Conservation (phyloP, 2,329 filamentous ascomycete species). For the Colletotrichum somersetense region DNA sequence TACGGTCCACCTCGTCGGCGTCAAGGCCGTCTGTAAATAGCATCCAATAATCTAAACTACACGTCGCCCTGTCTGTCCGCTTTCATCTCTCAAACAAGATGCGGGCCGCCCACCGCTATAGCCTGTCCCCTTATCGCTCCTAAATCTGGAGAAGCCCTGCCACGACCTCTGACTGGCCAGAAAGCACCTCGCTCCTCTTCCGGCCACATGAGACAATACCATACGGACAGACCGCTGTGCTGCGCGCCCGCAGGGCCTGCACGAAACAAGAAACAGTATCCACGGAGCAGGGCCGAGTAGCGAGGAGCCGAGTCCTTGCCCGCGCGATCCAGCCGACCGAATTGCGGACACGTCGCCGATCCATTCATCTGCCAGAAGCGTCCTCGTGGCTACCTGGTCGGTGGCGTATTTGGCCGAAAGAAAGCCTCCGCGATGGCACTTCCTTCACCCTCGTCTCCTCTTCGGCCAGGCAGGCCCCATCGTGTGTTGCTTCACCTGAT, state of each 20-base stretch:
- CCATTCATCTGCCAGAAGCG: not conserved
- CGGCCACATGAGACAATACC: constrained; percentile 3
- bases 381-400: not conserved
- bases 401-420: not conserved
- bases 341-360: not conserved
- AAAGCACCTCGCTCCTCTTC: constrained; percentile 24
- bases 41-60: constrained; percentile 8
- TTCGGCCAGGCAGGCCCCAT: constrained; percentile 21
- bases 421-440: not conserved
- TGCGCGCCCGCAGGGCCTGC: not conserved
- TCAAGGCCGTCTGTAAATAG: constrained; percentile 36
- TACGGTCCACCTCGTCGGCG: constrained; percentile 10
- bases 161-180: not conserved
- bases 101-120: constrained; percentile 14
- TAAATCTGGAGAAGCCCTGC: constrained; percentile 37
- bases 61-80: constrained; percentile 8
- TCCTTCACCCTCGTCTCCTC: constrained; percentile 15
- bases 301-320: constrained; percentile 3
- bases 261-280: constrained; percentile 33
- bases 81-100: constrained; percentile 28
- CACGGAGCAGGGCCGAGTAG: constrained; percentile 3
- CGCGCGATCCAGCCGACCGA: not conserved
- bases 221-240: not conserved
- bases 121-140: not conserved
- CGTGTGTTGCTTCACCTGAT: constrained; percentile 26